Evolutionary conservation across 2,329 filamentous ascomycete species (phyloP).

Genomic region (Hysterium pulicare): DNA sequence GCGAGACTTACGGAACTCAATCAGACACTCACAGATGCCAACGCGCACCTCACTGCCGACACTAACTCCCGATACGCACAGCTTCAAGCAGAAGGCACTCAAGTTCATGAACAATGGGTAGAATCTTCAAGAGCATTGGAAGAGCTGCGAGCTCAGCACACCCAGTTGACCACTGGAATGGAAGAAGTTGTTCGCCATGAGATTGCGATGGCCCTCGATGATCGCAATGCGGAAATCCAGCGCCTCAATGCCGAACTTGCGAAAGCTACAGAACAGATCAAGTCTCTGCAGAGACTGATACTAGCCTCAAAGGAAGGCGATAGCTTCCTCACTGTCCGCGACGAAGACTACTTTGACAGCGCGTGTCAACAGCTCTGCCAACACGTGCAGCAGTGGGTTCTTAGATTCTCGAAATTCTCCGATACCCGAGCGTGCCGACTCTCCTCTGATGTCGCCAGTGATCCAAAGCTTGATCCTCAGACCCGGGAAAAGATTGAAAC

Average conservation of each 20-base stretch:
- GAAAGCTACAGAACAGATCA: conserved; percentile 61
- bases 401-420: conserved; percentile 96
- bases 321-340: conserved; percentile 73
- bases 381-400: conserved; percentile 95
- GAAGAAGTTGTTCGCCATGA: conserved; percentile 60
- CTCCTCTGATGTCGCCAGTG: conserved; percentile 77
- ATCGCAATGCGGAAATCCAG: conserved; percentile 81
- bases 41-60: conserved; percentile 70
- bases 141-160: conserved; percentile 61
- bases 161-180: conserved; percentile 60
- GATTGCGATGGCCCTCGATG: conserved; percentile 63
- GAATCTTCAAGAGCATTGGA: conserved; percentile 67
- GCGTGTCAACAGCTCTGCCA: conserved; percentile 93
- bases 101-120: conserved; percentile 52
- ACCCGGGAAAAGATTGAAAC: conserved; percentile 79
- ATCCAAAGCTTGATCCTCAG: conserved; percentile 28
- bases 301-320: conserved; percentile 58
- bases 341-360: conserved; percentile 93
- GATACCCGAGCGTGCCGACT: conserved; percentile 84
- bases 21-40: conserved; percentile 71
- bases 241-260: conserved; percentile 75
- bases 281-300: conserved; percentile 58
- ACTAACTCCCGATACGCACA: conserved; percentile 68
- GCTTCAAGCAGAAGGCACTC: conserved; percentile 63
- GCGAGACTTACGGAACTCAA: conserved; percentile 78